Conservation (phyloP, 2,329 filamentous ascomycete genomes). For the Venturia aucupariae region DNA sequence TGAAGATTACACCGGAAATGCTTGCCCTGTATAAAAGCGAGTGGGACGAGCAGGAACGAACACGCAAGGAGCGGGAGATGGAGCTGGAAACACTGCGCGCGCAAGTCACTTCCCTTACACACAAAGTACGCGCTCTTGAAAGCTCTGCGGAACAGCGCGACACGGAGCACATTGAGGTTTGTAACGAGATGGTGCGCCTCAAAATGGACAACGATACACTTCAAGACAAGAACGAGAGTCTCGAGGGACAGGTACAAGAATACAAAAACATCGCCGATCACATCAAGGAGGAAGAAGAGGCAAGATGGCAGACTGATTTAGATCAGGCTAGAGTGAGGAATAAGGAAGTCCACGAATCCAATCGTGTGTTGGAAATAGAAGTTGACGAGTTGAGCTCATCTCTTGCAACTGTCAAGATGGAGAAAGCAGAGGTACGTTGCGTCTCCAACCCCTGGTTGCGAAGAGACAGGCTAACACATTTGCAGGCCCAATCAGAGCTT, state of each 20-base stretch:
- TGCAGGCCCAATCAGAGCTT: conserved; percentile 38
- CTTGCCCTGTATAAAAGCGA: conserved; percentile 73
- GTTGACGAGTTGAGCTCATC: conserved; percentile 86
- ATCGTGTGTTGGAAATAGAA: conserved; percentile 77
- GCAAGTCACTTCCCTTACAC: conserved; percentile 56
- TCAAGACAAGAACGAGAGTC: conserved; percentile 77
- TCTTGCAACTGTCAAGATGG: conserved; percentile 88
- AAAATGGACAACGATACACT: conserved; percentile 92
- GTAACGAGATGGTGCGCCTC: conserved; percentile 80
- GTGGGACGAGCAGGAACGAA: conserved; percentile 85
- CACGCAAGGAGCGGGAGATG: conserved; percentile 70
- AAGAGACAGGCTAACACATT: conserved; percentile 17
- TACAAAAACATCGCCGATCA: conserved; percentile 72
- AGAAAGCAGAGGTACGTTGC: conserved; percentile 76
- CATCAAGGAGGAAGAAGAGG: conserved; percentile 84
- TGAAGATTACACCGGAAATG: conserved; percentile 75
- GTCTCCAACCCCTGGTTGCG: not conserved
- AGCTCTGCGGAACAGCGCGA: conserved; percentile 83
- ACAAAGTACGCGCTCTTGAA: conserved; percentile 76
- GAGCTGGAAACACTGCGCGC: conserved; percentile 68
- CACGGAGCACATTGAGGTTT: conserved; percentile 79
- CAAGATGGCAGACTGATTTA: conserved; percentile 71
- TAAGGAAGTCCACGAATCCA: conserved; percentile 88
- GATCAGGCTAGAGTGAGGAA: conserved; percentile 89
- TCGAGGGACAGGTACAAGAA: conserved; percentile 77